Base-by-base conservation (phyloP, 371 early-diverging fungal genomes). In the Mortierella sp. region DNA sequence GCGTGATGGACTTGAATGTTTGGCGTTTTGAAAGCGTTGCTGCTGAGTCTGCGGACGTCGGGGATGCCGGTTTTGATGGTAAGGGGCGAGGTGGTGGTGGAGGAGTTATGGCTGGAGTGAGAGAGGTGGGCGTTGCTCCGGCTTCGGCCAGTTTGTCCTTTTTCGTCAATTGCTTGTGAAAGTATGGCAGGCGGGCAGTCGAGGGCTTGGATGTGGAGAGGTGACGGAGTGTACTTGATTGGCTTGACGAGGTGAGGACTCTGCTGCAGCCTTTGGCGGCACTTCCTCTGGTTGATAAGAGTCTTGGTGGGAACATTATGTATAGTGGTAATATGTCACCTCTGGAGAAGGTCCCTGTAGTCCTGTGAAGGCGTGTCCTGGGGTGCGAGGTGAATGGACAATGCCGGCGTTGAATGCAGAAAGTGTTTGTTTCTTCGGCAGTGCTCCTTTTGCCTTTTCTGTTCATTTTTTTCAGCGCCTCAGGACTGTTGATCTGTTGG, bases 151-250 rank as follows among this genome's bases (percentile, higher is more conserved):
- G 5, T 3, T 61, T 54, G 21, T 74, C 50, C 43, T 76, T 85
- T 37, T 79, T 77, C 19, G 73, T 70, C 51, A 85, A 31, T 28
- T 78, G 46, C 74, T 81, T 85, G 55, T 85, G 85, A 44, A 85
- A 85, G 59, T 76, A 85, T 43, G 85, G 85, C 10, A 81, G 69
- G 8, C 67, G 57, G 34, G 79, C 81, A 3, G 55, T 71, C 24
- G 31, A 48, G 3, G 51, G 48, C 26, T 34, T 50, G 10, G 81
- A 78, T 54, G 44, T 73, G 14, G 81, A 83, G 8, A 83, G 43
- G 59, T 53, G 53, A 61, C 80, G 80, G 26, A 26, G 19, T 16
- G 31, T 21, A 1, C 3, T 37, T 21, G 10, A 37, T 34, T 64
- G 6, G 21, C 28, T 46, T 3, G 50, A 43, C 31, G 34, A 31